These are phyloP conservation scores for Paralagenidium karlingii DNA, from an alignment of 352 stramenopile species.

Conservation along the genomic window DNA sequence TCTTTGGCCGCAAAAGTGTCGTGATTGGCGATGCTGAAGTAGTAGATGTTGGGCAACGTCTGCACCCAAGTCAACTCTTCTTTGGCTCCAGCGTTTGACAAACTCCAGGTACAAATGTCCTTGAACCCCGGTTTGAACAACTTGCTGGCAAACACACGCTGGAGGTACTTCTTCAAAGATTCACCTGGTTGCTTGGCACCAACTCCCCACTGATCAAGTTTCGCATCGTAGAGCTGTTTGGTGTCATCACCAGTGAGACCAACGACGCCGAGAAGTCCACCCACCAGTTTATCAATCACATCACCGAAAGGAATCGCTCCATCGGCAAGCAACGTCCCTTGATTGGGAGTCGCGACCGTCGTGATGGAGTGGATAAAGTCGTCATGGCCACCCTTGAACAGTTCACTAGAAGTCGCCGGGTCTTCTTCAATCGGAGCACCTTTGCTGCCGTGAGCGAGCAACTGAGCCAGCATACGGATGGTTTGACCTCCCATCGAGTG, in stretches of 20 bases:
- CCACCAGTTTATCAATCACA: slow-evolving; percentile 11
- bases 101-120: no score
- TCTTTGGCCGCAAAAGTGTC: slow-evolving; percentile 22
- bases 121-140: slow-evolving; percentile 22
- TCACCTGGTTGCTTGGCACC: slow-evolving; percentile 9
- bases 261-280: not conserved
- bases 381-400: slow-evolving; percentile 32
- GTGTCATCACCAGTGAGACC: not conserved
- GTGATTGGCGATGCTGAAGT: slow-evolving; percentile 36
- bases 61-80: slow-evolving; percentile 37
- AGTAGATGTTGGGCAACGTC: slow-evolving; percentile 38
- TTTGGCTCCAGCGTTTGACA: slow-evolving; percentile 25
- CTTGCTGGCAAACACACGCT: slow-evolving; percentile 18
- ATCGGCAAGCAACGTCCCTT: slow-evolving; percentile 36
- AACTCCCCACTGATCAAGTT: slow-evolving; percentile 4
- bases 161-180: slow-evolving; percentile 16
- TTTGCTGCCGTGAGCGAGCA: slow-evolving; percentile 12
- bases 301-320: slow-evolving; percentile 7
- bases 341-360: slow-evolving; percentile 44
- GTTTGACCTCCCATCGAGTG: slow-evolving; percentile 14
- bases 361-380: slow-evolving; percentile 61
- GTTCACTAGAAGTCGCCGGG: slow-evolving; percentile 21
- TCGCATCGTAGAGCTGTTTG: slow-evolving; percentile 12
- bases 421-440: slow-evolving; percentile 10
- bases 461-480: slow-evolving; percentile 9